These are phyloP conservation scores for Metroxylon sagu DNA, from an alignment of 176 grass and related monocot genomes.

Conservation along the genomic window DNA sequence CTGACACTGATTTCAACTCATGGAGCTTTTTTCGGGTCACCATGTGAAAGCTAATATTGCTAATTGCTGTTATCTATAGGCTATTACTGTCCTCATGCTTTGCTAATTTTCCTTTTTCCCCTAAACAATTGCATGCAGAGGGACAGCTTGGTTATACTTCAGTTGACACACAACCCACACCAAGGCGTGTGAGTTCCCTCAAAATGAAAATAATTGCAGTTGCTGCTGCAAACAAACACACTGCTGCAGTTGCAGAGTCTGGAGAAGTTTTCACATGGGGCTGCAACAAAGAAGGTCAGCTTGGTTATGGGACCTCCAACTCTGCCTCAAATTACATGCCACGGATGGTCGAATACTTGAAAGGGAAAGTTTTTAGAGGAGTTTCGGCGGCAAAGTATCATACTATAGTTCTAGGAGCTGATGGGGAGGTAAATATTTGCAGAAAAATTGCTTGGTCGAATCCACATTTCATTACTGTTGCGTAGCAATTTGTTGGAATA, in stretches of 20 bases:
- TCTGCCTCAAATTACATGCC: conserved; percentile 92
- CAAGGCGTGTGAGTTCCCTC: conserved; percentile 71
- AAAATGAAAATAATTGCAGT: conserved; percentile 69
- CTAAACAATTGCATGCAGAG: conserved; percentile 47
- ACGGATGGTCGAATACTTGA: conserved; percentile 93
- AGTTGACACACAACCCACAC: conserved; percentile 91
- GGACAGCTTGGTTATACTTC: conserved; percentile 99
- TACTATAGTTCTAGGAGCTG: conserved; percentile 71
- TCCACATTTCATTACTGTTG: too few relatives aligned
- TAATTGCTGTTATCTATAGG: too few relatives aligned
- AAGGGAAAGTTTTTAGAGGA: conserved; percentile 78
- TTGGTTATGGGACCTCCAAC: conserved; percentile 98
- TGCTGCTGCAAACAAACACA: conserved; percentile 95
- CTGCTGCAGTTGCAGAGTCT: conserved; percentile 66
- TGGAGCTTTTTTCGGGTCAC: too few relatives aligned
- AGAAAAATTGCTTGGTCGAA: not conserved
- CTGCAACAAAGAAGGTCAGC: conserved; percentile 95
- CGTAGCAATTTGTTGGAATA: too few relatives aligned
- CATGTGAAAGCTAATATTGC: too few relatives aligned
- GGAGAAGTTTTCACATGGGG: conserved; percentile 98
- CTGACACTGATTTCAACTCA: too few relatives aligned
- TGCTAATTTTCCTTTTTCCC: conserved; percentile 9
- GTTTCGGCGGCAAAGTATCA: conserved; percentile 90
- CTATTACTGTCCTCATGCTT: not conserved
- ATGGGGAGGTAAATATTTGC: conserved; percentile 62